Conservation (phyloP, 176 grass and related monocot species). For the Zoysia pacifica region DNA sequence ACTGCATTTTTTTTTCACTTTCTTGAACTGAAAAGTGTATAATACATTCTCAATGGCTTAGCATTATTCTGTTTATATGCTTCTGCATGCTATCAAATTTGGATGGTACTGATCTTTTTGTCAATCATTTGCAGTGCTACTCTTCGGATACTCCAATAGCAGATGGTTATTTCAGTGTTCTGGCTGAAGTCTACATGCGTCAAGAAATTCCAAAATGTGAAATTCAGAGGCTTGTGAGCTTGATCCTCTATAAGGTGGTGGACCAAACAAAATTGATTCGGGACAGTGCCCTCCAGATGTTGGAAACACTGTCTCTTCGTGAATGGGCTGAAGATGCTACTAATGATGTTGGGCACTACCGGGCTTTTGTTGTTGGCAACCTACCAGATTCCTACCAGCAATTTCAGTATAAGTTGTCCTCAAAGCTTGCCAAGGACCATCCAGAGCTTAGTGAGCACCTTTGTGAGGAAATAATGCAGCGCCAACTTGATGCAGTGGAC, state of each 20-base stretch:
- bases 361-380: constrained; percentile 96
- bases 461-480: constrained; percentile 95
- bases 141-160: constrained; percentile 78
- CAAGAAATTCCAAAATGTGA: constrained; percentile 97
- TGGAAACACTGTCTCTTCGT: constrained; percentile 90
- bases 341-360: constrained; percentile 84
- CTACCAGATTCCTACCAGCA: constrained; percentile 98
- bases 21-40: constrained; percentile 25
- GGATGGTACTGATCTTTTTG: constrained; percentile 4
- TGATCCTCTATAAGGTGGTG: constrained; percentile 99
- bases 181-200: constrained; percentile 96
- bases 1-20: not conserved
- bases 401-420: constrained; percentile 94
- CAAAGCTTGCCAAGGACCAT: constrained; percentile 97
- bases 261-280: constrained; percentile 92
- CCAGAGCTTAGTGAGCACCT: constrained; percentile 91
- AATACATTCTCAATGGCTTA: not conserved
- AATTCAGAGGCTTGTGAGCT: constrained; percentile 83
- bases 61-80: not conserved
- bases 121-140: constrained; percentile 72
- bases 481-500: constrained; percentile 92
- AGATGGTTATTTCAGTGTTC: constrained; percentile 97
- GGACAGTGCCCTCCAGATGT: constrained; percentile 94
- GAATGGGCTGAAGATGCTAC: constrained; percentile 92
- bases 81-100: constrained; percentile 34